Conservation (phyloP, 306 rosid species). For the Clitoria ternatea region DNA sequence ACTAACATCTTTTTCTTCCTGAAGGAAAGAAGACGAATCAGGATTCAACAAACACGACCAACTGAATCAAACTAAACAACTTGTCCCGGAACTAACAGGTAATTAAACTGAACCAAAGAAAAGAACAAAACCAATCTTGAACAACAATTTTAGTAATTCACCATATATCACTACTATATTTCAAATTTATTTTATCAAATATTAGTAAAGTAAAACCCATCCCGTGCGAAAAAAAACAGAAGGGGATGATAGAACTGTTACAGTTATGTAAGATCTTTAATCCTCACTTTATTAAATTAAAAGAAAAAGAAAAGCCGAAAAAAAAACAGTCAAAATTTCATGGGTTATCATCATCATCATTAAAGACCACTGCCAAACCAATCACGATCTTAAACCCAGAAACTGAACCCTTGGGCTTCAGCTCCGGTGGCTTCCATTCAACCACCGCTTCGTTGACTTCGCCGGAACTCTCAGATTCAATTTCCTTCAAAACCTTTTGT, state of each 20-base stretch:
- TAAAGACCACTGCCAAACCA: slow-evolving; percentile 58
- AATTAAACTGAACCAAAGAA: neutral
- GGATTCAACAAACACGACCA: neutral
- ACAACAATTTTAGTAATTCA: neutral
- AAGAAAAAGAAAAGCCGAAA: neutral
- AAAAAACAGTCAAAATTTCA: slow-evolving; percentile 47
- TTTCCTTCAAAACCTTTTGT: neutral
- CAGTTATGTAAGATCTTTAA: slow-evolving; percentile 20
- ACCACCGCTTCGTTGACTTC: slow-evolving; percentile 24
- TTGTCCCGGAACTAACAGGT: neutral
- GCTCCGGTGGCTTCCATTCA: slow-evolving; percentile 53
- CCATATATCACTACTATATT: slow-evolving; percentile 2
- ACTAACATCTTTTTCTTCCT: slow-evolving; percentile 7
- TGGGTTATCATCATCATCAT: slow-evolving; percentile 37
- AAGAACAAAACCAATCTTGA: neutral
- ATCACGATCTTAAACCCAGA: slow-evolving; percentile 45
- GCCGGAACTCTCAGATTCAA: slow-evolving; percentile 17
- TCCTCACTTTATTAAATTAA: slow-evolving; percentile 17
- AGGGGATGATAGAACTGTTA: slow-evolving; percentile 53
- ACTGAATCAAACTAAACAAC: neutral
- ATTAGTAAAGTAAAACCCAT: slow-evolving; percentile 39
- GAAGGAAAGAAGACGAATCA: slow-evolving; percentile 16
- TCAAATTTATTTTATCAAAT: slow-evolving; percentile 36
- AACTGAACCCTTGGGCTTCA: slow-evolving; percentile 37
- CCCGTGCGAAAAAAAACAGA: slow-evolving; percentile 71